These are phyloP conservation scores for Globisporangium splendens DNA, from an alignment of 352 stramenopile species.

Conservation along the genomic window DNA sequence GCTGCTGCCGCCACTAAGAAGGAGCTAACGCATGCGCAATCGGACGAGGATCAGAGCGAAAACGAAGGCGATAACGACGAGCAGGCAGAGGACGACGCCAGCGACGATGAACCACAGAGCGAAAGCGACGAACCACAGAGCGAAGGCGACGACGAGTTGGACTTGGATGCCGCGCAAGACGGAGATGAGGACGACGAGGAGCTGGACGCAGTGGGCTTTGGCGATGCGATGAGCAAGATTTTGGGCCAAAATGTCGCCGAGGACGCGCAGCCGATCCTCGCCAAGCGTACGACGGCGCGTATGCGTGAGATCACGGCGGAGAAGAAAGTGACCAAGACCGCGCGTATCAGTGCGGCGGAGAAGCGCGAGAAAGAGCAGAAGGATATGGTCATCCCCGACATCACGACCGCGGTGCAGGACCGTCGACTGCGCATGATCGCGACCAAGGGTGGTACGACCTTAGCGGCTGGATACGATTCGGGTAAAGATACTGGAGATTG, in stretches of 20 bases:
- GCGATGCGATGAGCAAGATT: constrained; percentile 86
- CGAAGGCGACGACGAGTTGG: constrained; percentile 14
- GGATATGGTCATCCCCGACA: constrained; percentile 66
- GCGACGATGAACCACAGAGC: constrained; percentile 10
- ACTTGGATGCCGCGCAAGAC: constrained; percentile 18
- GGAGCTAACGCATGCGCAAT: background rate
- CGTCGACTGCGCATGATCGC: constrained; percentile 72
- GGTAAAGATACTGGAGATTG: background rate
- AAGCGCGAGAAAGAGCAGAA: constrained; percentile 75
- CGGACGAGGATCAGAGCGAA: background rate
- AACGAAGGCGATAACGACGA: constrained; percentile 9
- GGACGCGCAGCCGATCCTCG: constrained; percentile 73
- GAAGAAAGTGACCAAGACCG: constrained; percentile 67
- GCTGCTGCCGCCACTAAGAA: background rate
- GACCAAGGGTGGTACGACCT: constrained; percentile 63
- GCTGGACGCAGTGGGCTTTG: constrained; percentile 76
- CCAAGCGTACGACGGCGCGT: constrained; percentile 76
- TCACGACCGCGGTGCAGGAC: constrained; percentile 60
- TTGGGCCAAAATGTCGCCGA: constrained; percentile 66
- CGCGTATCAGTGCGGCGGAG: constrained; percentile 62
- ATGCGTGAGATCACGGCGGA: constrained; percentile 83
- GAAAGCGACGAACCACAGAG: constrained; percentile 17
- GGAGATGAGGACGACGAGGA: constrained; percentile 24
- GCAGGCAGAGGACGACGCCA: constrained; percentile 11
- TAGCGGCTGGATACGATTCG: background rate